phyloP scores from a whole-genome alignment of 805 yeast genomes.

The Cyberlindnera suaveolens region DNA sequence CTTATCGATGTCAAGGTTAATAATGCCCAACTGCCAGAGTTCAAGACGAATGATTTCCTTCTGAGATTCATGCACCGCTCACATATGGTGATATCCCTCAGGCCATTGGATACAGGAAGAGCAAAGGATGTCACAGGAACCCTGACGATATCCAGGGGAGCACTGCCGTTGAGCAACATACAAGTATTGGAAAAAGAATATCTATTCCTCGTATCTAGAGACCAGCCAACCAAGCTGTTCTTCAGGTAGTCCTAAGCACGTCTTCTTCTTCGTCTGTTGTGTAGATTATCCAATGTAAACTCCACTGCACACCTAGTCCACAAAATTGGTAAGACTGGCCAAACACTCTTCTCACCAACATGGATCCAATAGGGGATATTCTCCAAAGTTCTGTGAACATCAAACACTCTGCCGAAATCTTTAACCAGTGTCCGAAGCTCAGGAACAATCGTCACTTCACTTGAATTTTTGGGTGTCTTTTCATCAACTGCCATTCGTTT shows the following conservation, averaged over 20 bases:
- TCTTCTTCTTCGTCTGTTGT: conserved; percentile 23
- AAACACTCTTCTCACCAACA: conserved; percentile 87
- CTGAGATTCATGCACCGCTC: conserved; percentile 45
- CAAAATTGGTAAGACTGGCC: conserved; percentile 83
- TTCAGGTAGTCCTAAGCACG: conserved; percentile 25
- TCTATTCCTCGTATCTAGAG: conserved; percentile 52
- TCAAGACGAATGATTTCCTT: conserved; percentile 41
- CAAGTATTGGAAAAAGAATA: conserved; percentile 54
- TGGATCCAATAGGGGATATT: conserved; percentile 85
- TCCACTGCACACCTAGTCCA: conserved; percentile 89
- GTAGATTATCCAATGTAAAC: conserved; percentile 76
- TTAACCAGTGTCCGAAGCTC: conserved; percentile 55
- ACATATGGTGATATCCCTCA: conserved; percentile 44
- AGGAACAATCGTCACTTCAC: conserved; percentile 89
- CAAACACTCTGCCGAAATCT: conserved; percentile 26
- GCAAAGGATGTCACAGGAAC: conserved; percentile 81
- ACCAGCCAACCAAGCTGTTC: conserved; percentile 34
- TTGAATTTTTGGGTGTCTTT: conserved; percentile 69
- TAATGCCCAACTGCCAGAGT: conserved; percentile 27
- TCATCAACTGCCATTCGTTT: conserved; percentile 84
- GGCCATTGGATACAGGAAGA: conserved; percentile 72
- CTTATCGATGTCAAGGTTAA: conserved; percentile 26
- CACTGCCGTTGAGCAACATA: conserved; percentile 12
- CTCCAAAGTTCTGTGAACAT: conserved; percentile 73
- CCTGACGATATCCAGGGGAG: conserved; percentile 52